Evolutionary conservation across 148 eudicot species (phyloP).

Genomic region (Dysphania ambrosioides): DNA sequence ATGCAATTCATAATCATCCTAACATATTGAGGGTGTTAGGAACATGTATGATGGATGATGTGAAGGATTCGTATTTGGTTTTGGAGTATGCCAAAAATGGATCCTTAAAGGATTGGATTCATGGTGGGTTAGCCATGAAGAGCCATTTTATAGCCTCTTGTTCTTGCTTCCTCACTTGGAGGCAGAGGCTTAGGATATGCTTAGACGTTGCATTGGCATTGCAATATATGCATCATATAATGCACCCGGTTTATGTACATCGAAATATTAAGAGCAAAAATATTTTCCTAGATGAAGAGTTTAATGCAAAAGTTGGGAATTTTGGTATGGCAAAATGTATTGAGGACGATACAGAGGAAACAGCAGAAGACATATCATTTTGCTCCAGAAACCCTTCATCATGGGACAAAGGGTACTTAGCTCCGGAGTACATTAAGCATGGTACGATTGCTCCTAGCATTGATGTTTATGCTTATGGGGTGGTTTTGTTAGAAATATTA

Average conservation of each 20-base stretch:
- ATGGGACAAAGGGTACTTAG: conserved; percentile 69
- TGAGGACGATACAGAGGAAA: conserved; percentile 23
- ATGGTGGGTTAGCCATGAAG: conserved; percentile 88
- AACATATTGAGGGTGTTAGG: conserved; percentile 69
- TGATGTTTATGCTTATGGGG: conserved; percentile 72
- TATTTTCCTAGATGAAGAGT: conserved; percentile 79
- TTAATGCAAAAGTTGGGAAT: conserved; percentile 75
- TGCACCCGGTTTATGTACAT: conserved; percentile 67
- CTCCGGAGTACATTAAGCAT: conserved; percentile 52
- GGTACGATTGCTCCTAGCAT: conserved; percentile 36
- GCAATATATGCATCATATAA: conserved; percentile 73
- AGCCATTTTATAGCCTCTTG: conserved; percentile 90
- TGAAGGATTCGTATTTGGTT: conserved; percentile 44
- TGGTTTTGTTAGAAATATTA: conserved; percentile 65
- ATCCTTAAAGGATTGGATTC: conserved; percentile 85
- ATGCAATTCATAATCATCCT: conserved; percentile 55
- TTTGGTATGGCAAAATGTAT: conserved; percentile 56
- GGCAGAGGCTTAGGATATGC: conserved; percentile 71
- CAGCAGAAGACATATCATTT: conserved; percentile 12
- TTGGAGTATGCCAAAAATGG: conserved; percentile 86
- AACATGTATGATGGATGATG: conserved; percentile 37
- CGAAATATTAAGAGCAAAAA: conserved; percentile 58
- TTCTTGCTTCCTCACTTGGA: conserved; percentile 73
- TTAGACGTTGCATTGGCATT: conserved; percentile 72
- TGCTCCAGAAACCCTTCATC: conserved; percentile 30